Evolutionary conservation across 176 grass and related monocot species (phyloP).

Genomic region (Eleusine coracana): DNA sequence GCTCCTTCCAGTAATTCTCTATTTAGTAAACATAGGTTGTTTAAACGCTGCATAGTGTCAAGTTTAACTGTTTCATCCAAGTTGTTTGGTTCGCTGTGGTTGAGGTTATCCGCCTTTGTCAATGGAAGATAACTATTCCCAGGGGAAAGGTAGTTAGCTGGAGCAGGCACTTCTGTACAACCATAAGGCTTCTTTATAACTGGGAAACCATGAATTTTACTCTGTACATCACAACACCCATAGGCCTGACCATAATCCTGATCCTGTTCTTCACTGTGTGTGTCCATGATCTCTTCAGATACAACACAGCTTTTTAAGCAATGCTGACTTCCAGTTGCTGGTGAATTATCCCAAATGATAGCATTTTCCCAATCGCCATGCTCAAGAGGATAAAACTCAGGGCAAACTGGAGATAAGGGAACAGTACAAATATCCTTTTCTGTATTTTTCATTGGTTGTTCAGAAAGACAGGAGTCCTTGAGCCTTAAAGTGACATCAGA

Average conservation of each 20-base stretch:
- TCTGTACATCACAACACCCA: constrained; percentile 31
- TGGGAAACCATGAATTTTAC: constrained; percentile 33
- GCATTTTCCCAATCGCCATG: constrained; percentile 88
- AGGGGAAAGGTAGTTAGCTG: constrained; percentile 42
- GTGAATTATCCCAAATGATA: constrained; percentile 97
- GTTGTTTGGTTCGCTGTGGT: constrained; percentile 30
- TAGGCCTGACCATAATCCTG: constrained; percentile 33
- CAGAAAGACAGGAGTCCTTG: constrained; percentile 57
- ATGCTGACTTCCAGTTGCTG: constrained; percentile 49
- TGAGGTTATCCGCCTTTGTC: constrained; percentile 44
- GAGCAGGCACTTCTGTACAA: constrained; percentile 52
- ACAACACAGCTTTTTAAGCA: constrained; percentile 59
- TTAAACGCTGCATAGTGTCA: constrained; percentile 52
- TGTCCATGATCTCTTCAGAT: constrained; percentile 63
- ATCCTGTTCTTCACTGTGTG: constrained; percentile 35
- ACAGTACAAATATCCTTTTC: constrained; percentile 38
- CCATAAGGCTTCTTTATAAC: constrained; percentile 40
- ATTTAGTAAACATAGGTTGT: constrained; percentile 69
- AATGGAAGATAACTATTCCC: constrained; percentile 37
- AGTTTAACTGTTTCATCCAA: constrained; percentile 52
- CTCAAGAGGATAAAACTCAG: constrained; percentile 93
- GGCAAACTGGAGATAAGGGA: constrained; percentile 56
- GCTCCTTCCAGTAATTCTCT: constrained; percentile 80
- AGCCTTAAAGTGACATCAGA: constrained; percentile 50
- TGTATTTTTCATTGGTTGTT: constrained; percentile 82